Evolutionary conservation across 140 eudicot species (phyloP).

Genomic region (Anethum foeniculum): DNA sequence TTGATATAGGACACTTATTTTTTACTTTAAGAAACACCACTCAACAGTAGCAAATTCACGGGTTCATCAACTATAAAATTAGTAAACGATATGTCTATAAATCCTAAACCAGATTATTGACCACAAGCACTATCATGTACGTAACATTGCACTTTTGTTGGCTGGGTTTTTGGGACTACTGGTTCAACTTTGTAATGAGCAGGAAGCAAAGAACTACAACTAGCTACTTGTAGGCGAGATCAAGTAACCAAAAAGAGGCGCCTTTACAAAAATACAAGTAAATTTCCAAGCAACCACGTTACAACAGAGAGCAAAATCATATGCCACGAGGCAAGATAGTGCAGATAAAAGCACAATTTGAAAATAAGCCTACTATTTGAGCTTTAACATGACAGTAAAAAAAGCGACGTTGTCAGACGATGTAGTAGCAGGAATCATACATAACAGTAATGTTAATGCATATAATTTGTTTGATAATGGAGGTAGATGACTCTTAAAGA

Average conservation of each 20-base stretch:
- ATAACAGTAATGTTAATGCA: background rate
- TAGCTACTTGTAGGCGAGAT: background rate
- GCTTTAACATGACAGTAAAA: background rate
- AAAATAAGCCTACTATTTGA: background rate
- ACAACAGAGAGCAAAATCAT: background rate
- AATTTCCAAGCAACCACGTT: background rate
- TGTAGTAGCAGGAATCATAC: background rate
- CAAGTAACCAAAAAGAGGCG: background rate
- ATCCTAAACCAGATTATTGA: background rate
- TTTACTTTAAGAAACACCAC: background rate
- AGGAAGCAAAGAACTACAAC: background rate
- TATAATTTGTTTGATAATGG: background rate
- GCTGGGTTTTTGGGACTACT: background rate
- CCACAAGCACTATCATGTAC: background rate
- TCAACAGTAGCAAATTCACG: background rate
- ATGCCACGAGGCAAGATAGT: background rate
- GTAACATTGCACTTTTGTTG: background rate
- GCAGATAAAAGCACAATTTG: background rate
- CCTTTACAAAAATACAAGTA: background rate
- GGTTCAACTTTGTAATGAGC: background rate
- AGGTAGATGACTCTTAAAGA: background rate
- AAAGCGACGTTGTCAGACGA: background rate
- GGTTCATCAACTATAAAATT: background rate
- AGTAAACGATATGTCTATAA: background rate
- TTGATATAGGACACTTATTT: background rate